phyloP scores from a whole-genome alignment of 179 eudicot genomes.

The Carnegiea gigantea region DNA sequence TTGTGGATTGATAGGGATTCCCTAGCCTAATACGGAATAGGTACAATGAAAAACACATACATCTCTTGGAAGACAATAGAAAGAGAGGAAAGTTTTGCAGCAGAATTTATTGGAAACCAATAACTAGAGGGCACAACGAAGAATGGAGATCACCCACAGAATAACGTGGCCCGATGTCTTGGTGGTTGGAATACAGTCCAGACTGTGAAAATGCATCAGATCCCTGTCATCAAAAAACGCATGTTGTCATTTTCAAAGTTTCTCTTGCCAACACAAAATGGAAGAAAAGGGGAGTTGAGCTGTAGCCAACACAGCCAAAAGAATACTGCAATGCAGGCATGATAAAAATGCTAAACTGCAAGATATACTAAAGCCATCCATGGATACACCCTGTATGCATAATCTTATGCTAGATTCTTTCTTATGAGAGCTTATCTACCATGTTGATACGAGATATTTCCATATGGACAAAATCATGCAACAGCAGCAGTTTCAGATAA shows the following conservation, averaged over 20 bases:
- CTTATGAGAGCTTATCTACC: neutral
- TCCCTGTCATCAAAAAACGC: constrained; percentile 52
- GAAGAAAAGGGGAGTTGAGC: neutral
- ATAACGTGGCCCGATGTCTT: constrained; percentile 97
- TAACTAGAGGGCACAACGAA: neutral
- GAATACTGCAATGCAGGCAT: neutral
- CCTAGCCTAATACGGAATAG: neutral
- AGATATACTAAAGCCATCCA: neutral
- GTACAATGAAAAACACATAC: neutral
- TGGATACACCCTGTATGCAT: neutral
- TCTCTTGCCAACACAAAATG: neutral
- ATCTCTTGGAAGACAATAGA: neutral
- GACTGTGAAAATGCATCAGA: constrained; percentile 93
- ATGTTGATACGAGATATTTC: neutral
- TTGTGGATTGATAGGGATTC: neutral
- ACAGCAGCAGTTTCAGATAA: neutral
- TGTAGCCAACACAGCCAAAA: neutral
- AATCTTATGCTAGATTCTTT: constrained; percentile 5
- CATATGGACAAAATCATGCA: neutral
- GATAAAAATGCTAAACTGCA: neutral
- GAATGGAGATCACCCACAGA: constrained; percentile 56
- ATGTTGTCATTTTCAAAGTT: constrained; percentile 13
- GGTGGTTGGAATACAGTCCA: constrained; percentile 95
- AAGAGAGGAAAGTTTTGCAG: neutral
- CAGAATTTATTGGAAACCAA: neutral